Conservation (phyloP, 352 stramenopile genomes). For the Globisporangium abappressorium region DNA sequence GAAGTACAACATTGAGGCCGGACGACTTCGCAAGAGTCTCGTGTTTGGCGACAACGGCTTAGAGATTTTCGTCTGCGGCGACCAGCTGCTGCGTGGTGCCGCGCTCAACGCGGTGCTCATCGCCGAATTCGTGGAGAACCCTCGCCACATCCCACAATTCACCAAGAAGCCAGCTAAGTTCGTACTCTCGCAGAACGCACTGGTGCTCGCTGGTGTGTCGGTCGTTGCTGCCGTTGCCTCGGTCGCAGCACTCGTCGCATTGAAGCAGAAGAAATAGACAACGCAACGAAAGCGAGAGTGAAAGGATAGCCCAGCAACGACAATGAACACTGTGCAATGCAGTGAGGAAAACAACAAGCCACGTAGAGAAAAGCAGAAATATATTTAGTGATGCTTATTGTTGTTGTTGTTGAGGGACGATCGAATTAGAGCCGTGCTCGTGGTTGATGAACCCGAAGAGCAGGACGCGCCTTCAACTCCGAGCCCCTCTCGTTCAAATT, state of each 20-base stretch:
- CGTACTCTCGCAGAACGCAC: conserved; percentile 32
- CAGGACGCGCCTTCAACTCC: conserved; percentile 41
- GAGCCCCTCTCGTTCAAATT: conserved; percentile 26
- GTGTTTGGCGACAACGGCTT: conserved; percentile 96
- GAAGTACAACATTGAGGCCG: conserved; percentile 98
- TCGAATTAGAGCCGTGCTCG: conserved; percentile 29
- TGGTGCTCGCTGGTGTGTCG: conserved; percentile 34
- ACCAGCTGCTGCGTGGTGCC: conserved; percentile 96
- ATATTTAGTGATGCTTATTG: conserved; percentile 34
- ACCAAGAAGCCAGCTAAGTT: conserved; percentile 49
- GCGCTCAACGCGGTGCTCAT: conserved; percentile 98
- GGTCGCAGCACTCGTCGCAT: conserved; percentile 28
- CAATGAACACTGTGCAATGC: not conserved
- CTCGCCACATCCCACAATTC: conserved; percentile 54
- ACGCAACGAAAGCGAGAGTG: not conserved
- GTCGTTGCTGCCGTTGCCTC: conserved; percentile 37
- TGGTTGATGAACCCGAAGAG: conserved; percentile 6
- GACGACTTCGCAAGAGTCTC: conserved; percentile 91
- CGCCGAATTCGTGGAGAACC: conserved; percentile 88
- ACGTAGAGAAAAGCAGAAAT: conserved; percentile 10
- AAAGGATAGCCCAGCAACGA: conserved; percentile 1
- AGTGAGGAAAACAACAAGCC: not conserved
- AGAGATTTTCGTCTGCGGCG: conserved; percentile 97
- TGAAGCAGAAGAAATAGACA: conserved; percentile 51
- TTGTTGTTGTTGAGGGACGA: conserved; percentile 33